Base-by-base conservation (phyloP, 352 stramenopile species). In the Phytophthora megakarya region DNA sequence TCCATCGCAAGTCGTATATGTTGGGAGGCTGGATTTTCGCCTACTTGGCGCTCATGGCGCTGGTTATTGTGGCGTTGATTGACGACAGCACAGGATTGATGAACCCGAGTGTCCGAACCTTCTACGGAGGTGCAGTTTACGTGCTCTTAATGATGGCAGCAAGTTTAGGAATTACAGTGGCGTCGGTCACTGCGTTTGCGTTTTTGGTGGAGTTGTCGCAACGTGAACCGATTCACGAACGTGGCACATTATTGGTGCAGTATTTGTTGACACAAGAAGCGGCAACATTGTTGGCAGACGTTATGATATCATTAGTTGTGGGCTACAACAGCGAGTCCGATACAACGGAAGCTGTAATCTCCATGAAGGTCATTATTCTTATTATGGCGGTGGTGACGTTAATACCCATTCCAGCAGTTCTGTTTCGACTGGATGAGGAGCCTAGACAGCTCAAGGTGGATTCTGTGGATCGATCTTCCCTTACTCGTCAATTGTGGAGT, bases 1-100 rank as follows among this genome's bases (percentile, higher is more conserved):
- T 91, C 22, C 81, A 91, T 18, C 81, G 84, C 23, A 93, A 93
- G 67, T 81, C 80, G 19, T 93, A 91, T 67, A 91, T 93, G 66
- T 58, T 91, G 19, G 75, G 79, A 38, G 84, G 81, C 8, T 93
- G 81, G 84, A 72, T 89, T 16, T 76, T 86, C 32, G 80, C 81
- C 16, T 93, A 91, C 58, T 56, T 89, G 26, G 77, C 80, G 37
- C 53, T 91, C 12, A 89, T 93, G 79, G 78, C 76, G 13, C 73
- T 91, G 13, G 75, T 89, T 9, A 50, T 89, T 11, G 74, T 93
- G 48, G 57, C 78, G 1, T 75, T 91, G 52, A 60, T 85, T 21
- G 84, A 91, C 53, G 78, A 86, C 46, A 57, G 71, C 15, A 73
- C 60, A 1, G 56, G 60, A 10, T 47, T 81, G 6, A 65, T 73